Percentiles rank a stretch among this genome's conserved stretches.
phyloP scores from a whole-genome alignment of 1,139 yeast species.

The Suhomyces guaymorum region DNA sequence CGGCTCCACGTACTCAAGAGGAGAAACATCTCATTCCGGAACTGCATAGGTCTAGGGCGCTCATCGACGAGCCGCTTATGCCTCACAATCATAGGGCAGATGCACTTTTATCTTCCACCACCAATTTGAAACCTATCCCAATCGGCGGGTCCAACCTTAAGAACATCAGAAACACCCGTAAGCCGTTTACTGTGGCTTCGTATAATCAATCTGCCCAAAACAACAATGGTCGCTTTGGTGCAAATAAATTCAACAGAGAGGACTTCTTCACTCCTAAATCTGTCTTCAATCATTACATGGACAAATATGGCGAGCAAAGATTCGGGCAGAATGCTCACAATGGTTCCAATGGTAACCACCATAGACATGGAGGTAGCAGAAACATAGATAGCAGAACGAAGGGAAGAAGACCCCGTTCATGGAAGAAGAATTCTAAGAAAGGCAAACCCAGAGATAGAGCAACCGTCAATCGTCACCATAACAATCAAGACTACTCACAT shows the following conservation, averaged over 20 bases:
- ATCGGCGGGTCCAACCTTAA: constrained; percentile 34
- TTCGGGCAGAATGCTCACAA: constrained; percentile 19
- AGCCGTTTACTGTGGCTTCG: constrained; percentile 65
- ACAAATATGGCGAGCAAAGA: constrained; percentile 55
- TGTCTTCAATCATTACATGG: constrained; percentile 69
- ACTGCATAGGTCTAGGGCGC: constrained; percentile 10
- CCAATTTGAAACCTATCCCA: constrained; percentile 48
- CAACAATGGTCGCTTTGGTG: constrained; percentile 19
- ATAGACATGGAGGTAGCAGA: constrained; percentile 16
- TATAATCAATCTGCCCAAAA: constrained; percentile 38
- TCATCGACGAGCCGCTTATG: constrained; percentile 13
- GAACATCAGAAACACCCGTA: constrained; percentile 52
- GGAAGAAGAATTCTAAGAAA: constrained; percentile 27
- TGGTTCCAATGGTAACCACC: constrained; percentile 12
- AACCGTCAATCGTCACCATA: constrained; percentile 18
- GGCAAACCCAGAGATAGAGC: constrained; percentile 15
- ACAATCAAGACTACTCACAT: constrained; percentile 10
- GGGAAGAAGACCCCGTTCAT: constrained; percentile 30
- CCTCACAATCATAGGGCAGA: constrained; percentile 51
- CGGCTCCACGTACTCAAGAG: constrained; percentile 3
- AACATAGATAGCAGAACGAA: constrained; percentile 33
- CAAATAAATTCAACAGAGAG: constrained; percentile 54
- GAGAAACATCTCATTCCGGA: too few species aligned
- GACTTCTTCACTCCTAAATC: constrained; percentile 80
- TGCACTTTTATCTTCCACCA: constrained; percentile 43